Evolutionary conservation across 805 yeast species (phyloP), one percentile per base, ranked within the genome.

Genomic region (Pichia cabralensis): DNA sequence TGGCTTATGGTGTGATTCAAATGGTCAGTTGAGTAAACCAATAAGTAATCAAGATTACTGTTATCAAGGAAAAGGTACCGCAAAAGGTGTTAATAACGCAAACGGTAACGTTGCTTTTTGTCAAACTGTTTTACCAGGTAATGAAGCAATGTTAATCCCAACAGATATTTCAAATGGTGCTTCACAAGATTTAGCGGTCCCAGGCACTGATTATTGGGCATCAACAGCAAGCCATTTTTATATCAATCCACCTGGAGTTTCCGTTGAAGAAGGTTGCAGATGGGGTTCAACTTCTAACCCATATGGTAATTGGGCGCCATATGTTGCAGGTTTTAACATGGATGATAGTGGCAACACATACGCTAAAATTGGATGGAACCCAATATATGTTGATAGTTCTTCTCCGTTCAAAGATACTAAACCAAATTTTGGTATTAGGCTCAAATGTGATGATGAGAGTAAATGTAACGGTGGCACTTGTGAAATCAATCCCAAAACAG

Each of bases 131-230:
- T 66, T 86, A 38, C 96, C 96, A 17, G 96, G 96, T 46, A 82
- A 84, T 57, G 95, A 85, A 62, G 94, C 85, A 47, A 85, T 85
- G 95, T 65, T 84, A 54, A 84, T 86, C 45, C 96, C 96, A 40
- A 84, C 94, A 16, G 54, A 67, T 35, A 74, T 79, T 38, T 67
- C 61, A n/a, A 58, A 65, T 11, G 69, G 73, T 8, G 48, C 60
- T 8, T 41, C 64, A n/a, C 57, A 63, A 36, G 63, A 68, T 3
- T 60, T 85, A 38, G 94, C 95, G 16, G 95, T 85, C 34, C 95
- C 95, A 13, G 85, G 81, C 16, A 62, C 86, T 3, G 75, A 74
- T 36, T 85, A 85, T 64, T 84, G 83, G 81, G 92, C 92, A 11
- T 59, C 71, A 10, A 83, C 95, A 26, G 84, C 95, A 26, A 79